A percentile compares a stretch with the other conserved stretches of the same genome.
phyloP scores from a whole-genome alignment of 192 early-diverging fungal species.

The Funneliformis geosporum region DNA sequence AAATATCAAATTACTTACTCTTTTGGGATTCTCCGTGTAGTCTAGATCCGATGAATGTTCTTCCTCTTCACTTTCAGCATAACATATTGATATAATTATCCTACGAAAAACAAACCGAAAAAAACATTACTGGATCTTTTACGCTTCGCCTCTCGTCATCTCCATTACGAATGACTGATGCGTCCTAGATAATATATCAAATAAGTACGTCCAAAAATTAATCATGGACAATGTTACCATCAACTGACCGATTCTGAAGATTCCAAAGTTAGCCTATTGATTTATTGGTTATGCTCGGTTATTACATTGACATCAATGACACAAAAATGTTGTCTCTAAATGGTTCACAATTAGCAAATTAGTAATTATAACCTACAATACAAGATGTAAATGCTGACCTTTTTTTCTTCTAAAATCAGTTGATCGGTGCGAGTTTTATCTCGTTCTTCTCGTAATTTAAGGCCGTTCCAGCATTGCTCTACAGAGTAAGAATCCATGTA shows the following conservation, averaged over 20 bases:
- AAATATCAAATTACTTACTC: conserved; percentile 12
- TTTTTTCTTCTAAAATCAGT: background rate
- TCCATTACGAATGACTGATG: too few relatives aligned
- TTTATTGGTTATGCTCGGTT: background rate
- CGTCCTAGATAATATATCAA: too few relatives aligned
- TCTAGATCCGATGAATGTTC: conserved; percentile 10
- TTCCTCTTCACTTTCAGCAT: too few relatives aligned
- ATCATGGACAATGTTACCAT: background rate
- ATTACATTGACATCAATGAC: background rate
- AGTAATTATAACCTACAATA: conserved; percentile 9
- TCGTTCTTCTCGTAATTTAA: background rate
- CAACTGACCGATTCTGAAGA: background rate
- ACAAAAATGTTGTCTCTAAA: conserved; percentile 5
- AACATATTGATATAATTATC: too few relatives aligned
- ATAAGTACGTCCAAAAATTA: too few relatives aligned
- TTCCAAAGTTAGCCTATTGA: background rate
- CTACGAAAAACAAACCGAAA: too few relatives aligned
- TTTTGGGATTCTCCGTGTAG: background rate
- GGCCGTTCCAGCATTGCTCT: background rate
- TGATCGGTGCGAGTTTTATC: background rate
- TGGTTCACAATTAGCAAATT: background rate
- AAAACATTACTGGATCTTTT: too few relatives aligned
- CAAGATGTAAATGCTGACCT: background rate
- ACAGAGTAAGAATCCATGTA: background rate
- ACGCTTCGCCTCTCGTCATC: too few relatives aligned